Base-by-base conservation (phyloP, 1,284 basidiomycete species). In the Singerocomus rubriflavus region DNA sequence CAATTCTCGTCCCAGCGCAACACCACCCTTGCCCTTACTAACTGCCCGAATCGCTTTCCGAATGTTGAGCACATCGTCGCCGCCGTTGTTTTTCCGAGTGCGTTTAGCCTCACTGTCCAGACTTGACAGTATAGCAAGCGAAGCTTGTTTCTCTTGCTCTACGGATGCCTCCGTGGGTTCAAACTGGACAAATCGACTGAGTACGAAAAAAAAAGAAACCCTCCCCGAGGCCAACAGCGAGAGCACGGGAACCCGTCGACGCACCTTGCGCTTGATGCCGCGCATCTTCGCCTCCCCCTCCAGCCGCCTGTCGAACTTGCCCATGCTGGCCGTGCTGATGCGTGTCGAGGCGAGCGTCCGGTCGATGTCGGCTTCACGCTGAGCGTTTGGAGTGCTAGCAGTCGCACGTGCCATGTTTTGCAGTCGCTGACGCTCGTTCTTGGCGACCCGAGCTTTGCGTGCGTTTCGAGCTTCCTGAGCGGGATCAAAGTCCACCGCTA, bases 251-350 rank as follows among this genome's bases (percentile, higher is more conserved):
- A n/a, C n/a, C n/a, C n/a, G n/a, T n/a, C n/a, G 13, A 61, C 77
- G 48, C 60, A 93, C 93, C 84, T 98, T 97, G 61, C 95, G 84
- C 74, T 98, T 98, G 51, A 95, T 71, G 6, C 95, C 93, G 52
- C 84, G 84, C 52, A 85, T 68, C 68, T 92, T 93, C 65, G 90
- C 89, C 71, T 99, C 96, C 17, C 94, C 94, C 44, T 94, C 87
- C 26, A 98, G 80, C 62, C 79, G 85, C 60, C 83, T 86, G 69
- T 98, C 95, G 63, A 97, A 96, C 61, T 80, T 85, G 59, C 96
- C 96, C 85, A 98, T 85, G 59, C 89, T 93, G 0, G 93, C 96
- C 0, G 96, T 98, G 53, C 91, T 91, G 34, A 79, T 74, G 50
- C 91, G 83, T n/a, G 88, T 85, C 2, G 87, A 82, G 6, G 89